Percentiles rank a stretch among this genome's conserved stretches.
phyloP scores from a whole-genome alignment of 176 grass and related monocot species.

The Elaeis guineensis region DNA sequence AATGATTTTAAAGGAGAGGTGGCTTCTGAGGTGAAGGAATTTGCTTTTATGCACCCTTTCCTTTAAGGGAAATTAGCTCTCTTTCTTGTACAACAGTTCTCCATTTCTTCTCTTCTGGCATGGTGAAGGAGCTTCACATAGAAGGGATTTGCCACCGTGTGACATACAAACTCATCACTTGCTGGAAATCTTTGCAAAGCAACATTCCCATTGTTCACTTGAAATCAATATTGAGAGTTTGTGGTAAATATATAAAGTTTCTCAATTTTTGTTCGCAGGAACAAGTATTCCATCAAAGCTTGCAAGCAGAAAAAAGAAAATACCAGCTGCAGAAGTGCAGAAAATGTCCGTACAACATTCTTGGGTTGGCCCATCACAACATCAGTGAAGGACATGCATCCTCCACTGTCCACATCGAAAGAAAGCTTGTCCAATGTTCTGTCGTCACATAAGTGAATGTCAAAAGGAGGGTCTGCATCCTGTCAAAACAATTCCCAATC shows the following conservation, averaged over 20 bases:
- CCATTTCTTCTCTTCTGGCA: conserved; percentile 25
- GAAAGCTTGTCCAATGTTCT: conserved; percentile 54
- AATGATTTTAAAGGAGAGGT: conserved; percentile 27
- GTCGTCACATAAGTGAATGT: conserved; percentile 79
- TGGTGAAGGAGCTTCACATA: conserved; percentile 38
- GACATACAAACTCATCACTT: conserved; percentile 43
- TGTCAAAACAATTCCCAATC: conserved; percentile 18
- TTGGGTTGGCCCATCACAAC: conserved; percentile 39
- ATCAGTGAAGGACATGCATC: conserved; percentile 50
- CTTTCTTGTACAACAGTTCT: conserved; percentile 39
- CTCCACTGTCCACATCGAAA: conserved; percentile 31
- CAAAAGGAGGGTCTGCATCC: conserved; percentile 55
- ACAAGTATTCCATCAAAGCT: too few relatives aligned
- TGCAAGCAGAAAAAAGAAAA: background rate
- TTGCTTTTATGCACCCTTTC: too few relatives aligned
- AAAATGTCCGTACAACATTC: conserved; percentile 77
- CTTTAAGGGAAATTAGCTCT: conserved; percentile 57
- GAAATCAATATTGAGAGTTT: background rate
- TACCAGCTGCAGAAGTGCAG: conserved; percentile 97
- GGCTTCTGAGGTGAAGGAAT: conserved; percentile 12
- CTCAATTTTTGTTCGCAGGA: too few relatives aligned
- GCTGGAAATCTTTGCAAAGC: conserved; percentile 48
- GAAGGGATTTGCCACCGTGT: conserved; percentile 63
- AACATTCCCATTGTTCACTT: conserved; percentile 81
- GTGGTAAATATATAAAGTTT: too few relatives aligned